These are phyloP conservation scores for Myochromella boudieri DNA, from an alignment of 768 basidiomycete genomes.

Conservation along the genomic window DNA sequence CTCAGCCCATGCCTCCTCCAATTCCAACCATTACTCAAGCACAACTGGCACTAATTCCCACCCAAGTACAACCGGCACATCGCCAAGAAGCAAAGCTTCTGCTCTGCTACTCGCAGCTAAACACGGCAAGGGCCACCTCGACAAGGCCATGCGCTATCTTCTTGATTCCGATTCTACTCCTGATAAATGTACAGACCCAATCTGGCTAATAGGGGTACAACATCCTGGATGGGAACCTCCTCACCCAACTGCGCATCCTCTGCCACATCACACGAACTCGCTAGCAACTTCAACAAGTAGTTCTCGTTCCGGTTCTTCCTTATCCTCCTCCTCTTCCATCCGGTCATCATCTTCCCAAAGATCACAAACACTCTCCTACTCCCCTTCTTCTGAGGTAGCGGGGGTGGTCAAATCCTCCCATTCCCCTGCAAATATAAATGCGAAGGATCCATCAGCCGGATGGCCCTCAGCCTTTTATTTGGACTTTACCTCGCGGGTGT, in stretches of 20 bases:
- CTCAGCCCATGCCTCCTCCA: constrained; percentile 31
- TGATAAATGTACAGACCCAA: constrained; percentile 78
- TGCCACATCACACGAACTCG: too few species aligned
- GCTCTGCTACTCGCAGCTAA: constrained; percentile 64
- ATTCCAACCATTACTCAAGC: too few species aligned
- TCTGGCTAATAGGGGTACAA: constrained; percentile 87
- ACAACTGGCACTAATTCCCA: too few species aligned
- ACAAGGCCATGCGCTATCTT: constrained; percentile 87
- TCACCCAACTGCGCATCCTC: too few species aligned
- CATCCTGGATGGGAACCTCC: constrained; percentile 72
- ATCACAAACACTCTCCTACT: too few species aligned
- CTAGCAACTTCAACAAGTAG: constrained; percentile 12
- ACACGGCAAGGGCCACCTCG: constrained; percentile 73
- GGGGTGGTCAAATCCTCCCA: background rate
- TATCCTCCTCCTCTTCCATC: constrained; percentile 25
- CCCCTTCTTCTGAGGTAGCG: too few species aligned
- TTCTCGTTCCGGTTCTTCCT: constrained; percentile 43
- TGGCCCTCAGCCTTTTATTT: constrained; percentile 86
- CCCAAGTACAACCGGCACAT: too few species aligned
- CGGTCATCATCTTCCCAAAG: background rate
- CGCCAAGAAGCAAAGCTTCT: constrained; percentile 34
- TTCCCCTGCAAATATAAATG: background rate
- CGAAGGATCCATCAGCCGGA: constrained; percentile 41
- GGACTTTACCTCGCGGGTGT: constrained; percentile 86
- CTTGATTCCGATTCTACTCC: constrained; percentile 87